Evolutionary conservation across 805 yeast species (phyloP).

Genomic region (Yamadazyma sp.): DNA sequence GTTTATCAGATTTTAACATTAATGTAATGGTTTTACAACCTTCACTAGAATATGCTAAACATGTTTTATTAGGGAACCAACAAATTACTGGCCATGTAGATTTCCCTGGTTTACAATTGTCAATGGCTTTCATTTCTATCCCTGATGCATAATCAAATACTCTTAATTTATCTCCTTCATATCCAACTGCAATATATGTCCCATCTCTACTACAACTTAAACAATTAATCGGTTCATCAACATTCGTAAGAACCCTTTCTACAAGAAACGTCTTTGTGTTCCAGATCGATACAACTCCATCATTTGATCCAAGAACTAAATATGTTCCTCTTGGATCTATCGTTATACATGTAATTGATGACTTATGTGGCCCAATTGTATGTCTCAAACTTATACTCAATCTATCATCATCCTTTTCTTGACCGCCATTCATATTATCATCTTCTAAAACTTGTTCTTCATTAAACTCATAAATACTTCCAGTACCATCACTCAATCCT

Average conservation of each 20-base stretch:
- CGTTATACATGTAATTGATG: slow-evolving; percentile 44
- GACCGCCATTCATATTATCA: slow-evolving; percentile 5
- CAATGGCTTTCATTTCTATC: slow-evolving; percentile 28
- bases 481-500: slow-evolving; percentile 49
- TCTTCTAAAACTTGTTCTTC: too few relatives aligned
- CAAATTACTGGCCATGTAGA: slow-evolving; percentile 23
- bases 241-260: slow-evolving; percentile 31
- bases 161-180: slow-evolving; percentile 39
- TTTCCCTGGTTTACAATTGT: slow-evolving; percentile 27
- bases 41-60: slow-evolving; percentile 29
- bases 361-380: slow-evolving; percentile 43
- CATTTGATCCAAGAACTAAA: slow-evolving; percentile 54
- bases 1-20: slow-evolving; percentile 10
- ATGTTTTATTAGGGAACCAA: slow-evolving; percentile 36
- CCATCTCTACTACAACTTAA: slow-evolving; percentile 47
- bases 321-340: slow-evolving; percentile 53
- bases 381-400: slow-evolving; percentile 8
- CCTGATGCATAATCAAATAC: slow-evolving; percentile 33
- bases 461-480: slow-evolving; percentile 22
- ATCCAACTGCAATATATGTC: slow-evolving; percentile 40
- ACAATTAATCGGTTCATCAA: slow-evolving; percentile 42
- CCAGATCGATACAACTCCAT: slow-evolving; percentile 56
- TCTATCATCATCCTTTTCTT: background rate
- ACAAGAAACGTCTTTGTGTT: slow-evolving; percentile 35
- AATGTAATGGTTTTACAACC: slow-evolving; percentile 26